Evolutionary conservation across 2,329 filamentous ascomycete species (phyloP), one percentile per base, ranked within the genome.

Genomic region (Nothopassalora personata): DNA sequence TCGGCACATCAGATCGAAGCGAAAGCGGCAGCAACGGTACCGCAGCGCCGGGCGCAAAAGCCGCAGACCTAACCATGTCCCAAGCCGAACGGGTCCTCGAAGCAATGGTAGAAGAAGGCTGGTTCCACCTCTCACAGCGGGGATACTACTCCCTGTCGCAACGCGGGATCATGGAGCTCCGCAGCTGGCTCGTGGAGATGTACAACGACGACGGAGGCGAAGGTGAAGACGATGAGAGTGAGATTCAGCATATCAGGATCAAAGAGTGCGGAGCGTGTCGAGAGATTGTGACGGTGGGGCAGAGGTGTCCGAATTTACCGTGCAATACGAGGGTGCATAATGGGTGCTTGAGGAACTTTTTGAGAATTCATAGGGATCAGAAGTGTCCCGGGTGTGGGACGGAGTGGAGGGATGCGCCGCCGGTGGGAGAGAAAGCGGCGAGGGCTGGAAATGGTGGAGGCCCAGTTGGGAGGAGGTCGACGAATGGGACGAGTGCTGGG

Each of bases 201-300:
- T 99, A 96, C 74, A 97, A 99, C 70, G 89, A 95, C 57, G 75
- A 78, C 1, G 75, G 77, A 0, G 72, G 72, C 0, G 76, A 79
- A n/a, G 84, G 76, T 0, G 75, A 77, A 1, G 66, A 64, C 9
- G 75, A 75, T 27, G 76, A 75, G 23, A 23, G 23, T 1, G 73
- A 70, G 10, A 65, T 62, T 9, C 62, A 66, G 56, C 85, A 83
- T 79, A 83, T 90, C 70, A 85, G 86, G 62, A 89, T 99, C 72
- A 96, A 94, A 76, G 85, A 86, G 63, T 99, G 94, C 72, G 84
- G 88, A 69, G 91, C 90, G 0, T 99, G 94, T 74, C 89, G 86
- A 73, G 91, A 96, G 64, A 88, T 97, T 62, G 84, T 97, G 45
- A 99, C 93, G 0, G 78, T 88, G 64, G 91, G 92, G 0, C 83